Base-by-base conservation (phyloP, 208 protist species). In the Angomonas deanei region DNA sequence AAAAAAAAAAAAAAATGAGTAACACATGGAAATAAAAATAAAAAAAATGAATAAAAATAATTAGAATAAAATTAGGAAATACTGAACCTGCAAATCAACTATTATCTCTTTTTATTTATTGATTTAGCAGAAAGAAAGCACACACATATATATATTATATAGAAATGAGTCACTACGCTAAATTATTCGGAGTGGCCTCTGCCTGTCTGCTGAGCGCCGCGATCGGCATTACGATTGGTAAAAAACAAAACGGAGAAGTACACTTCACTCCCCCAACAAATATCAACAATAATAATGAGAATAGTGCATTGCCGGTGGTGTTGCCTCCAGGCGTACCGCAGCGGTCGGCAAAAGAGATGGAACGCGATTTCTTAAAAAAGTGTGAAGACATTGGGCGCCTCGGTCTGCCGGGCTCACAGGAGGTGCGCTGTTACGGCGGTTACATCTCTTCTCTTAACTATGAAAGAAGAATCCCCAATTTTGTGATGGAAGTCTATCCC, bases 361-460 rank as follows among this genome's bases (percentile, higher is more conserved):
- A 59, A 21, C 24, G n/a, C 17, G 42, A 38, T 33, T 79, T 80
- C 47, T 1, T 67, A 10, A 63, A 57, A 57, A 67, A 68, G 58
- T 88, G 81, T 38, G 47, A 38, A 31, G 68, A 80, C 34, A 70
- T 69, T 13, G 72, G 64, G 3, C 10, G 6, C n/a, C 60, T 71
- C 30, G 86, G 86, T 1, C 57, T 89, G 39, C 86, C 82, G 8
- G 86, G 80, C 6, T 57, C 57, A 0, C 46, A 54, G 11, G 71
- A 81, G 8, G 74, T 93, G 31, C 80, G 82, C 21, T 87, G 76
- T 65, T 91, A 82, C 68, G 78, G 76, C 49, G 79, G 76, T 27
- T 93, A 91, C 69, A 50, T 89, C 19, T 69, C 87, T 42, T 83
- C 79, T 36, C 82, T 93, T 61, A 89, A 91, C 73, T 86, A 88